Evolutionary conservation across 768 basidiomycete species (phyloP).

Genomic region (Naganishia randhawae): DNA sequence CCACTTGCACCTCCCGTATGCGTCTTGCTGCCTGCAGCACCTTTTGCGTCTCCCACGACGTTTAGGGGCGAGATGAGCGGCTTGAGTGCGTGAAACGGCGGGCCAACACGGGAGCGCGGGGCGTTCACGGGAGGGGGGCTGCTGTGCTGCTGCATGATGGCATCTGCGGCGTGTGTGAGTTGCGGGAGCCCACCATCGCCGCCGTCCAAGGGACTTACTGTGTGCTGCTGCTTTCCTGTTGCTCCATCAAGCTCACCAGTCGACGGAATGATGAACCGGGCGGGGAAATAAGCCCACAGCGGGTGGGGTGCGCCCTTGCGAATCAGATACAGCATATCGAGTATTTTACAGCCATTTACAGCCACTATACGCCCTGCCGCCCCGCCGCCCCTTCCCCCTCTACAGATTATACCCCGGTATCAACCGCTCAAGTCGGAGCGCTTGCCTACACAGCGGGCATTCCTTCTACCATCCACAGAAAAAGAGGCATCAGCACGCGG

Average conservation of each 20-base stretch:
- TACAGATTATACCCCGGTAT: slow-evolving; percentile 47
- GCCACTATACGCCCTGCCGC: background rate
- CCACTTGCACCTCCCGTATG: background rate
- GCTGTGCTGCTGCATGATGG: background rate
- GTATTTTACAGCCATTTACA: too few species aligned
- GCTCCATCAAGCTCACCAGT: background rate
- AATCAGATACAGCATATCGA: background rate
- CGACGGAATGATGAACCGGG: background rate
- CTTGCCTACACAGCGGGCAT: slow-evolving; percentile 50
- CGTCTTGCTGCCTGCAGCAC: background rate
- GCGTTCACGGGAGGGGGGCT: background rate
- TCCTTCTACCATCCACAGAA: slow-evolving; percentile 40
- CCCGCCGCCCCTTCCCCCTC: background rate
- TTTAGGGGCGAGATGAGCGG: slow-evolving; percentile 17
- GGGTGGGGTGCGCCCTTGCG: background rate
- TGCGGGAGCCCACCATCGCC: too few species aligned
- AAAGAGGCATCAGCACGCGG: background rate
- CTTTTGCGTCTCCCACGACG: background rate
- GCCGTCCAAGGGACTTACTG: background rate
- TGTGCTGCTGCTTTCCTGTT: background rate
- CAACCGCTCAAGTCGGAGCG: slow-evolving; percentile 46
- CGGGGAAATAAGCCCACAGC: too few species aligned
- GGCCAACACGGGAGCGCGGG: background rate
- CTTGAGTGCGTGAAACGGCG: background rate
- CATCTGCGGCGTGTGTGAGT: too few species aligned